These are phyloP conservation scores for Ogataea zsoltii DNA, from an alignment of 805 yeast species.

Conservation along the genomic window DNA sequence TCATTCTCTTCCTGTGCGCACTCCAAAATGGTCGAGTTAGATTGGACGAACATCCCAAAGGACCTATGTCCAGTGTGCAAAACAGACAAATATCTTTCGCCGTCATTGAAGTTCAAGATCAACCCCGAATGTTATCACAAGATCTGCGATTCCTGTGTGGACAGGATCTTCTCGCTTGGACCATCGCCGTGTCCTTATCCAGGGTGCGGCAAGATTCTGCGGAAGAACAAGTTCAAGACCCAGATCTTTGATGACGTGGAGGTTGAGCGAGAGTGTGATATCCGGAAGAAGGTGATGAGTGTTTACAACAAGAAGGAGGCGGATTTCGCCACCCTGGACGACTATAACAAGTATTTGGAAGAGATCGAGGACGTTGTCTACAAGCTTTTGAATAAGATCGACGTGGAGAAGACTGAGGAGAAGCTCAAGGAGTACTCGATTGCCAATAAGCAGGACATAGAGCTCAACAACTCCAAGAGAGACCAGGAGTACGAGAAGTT, in stretches of 20 bases:
- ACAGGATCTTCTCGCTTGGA: constrained; percentile 88
- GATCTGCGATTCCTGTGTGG: constrained; percentile 96
- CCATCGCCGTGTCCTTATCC: constrained; percentile 98
- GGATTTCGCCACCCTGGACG: constrained; percentile 62
- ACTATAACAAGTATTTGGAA: constrained; percentile 78
- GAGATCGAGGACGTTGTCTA: constrained; percentile 78
- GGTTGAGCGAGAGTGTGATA: constrained; percentile 91
- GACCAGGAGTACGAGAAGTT: constrained; percentile 70
- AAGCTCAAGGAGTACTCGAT: constrained; percentile 68
- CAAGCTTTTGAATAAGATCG: constrained; percentile 69
- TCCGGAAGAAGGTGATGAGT: constrained; percentile 71
- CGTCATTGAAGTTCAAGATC: constrained; percentile 87
- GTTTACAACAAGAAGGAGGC: constrained; percentile 80
- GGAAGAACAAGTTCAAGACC: constrained; percentile 87
- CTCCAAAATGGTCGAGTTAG: constrained; percentile 32
- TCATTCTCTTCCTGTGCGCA: neutral
- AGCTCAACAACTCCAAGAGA: constrained; percentile 71
- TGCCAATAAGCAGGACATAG: constrained; percentile 71
- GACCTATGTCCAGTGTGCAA: constrained; percentile 93
- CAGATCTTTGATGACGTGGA: constrained; percentile 89
- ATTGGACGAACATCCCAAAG: constrained; percentile 37
- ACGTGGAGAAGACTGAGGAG: constrained; percentile 67
- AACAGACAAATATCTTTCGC: constrained; percentile 90
- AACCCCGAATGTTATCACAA: constrained; percentile 98
- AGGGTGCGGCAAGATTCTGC: constrained; percentile 79